Base-by-base conservation (phyloP, 495 filamentous ascomycete species). In the Lasiosphaeria ovina region DNA sequence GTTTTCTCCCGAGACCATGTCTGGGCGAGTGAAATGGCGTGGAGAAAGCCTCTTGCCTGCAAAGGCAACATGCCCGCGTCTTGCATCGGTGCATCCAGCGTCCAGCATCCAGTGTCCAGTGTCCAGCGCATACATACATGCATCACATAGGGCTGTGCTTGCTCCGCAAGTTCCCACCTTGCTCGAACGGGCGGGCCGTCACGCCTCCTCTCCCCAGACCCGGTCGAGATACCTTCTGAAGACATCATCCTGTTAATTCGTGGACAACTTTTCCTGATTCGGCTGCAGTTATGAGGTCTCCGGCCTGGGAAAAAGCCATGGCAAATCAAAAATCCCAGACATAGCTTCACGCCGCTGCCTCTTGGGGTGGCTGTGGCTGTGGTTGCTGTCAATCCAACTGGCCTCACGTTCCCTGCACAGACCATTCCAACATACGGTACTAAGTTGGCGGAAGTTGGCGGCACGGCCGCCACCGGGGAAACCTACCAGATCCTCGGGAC, bases 401-500 rank as follows among this genome's bases (percentile, higher is more conserved):
- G 14, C 8, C 38, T 42, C 38, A 9, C 8, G 3, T 42, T 14
- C 38, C 16, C 33, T 35, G 52, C 35, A 54, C 40, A 35, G 11
- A 45, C 10, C n/a, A 9, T 32, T 32, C 31, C 12, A 33, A 57
- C 9, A 40, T 44, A 44, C n/a, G 35, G 55, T 12, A n/a, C 35
- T 31, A 42, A n/a, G 7, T n/a, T 9, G n/a, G 52, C 16, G 52
- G 52, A 17, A 10, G 35, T 17, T 10, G 42, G 35, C 11, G 36
- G 44, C 12, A 47, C 12, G 6, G 44, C 6, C 44, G 6, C 44
- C 44, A 7, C 44, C 16, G 55, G 44, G 55, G 55, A 35, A 34
- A 35, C 55, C 44, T 57, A 35, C 55, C 44, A 55, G 53, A 55
- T 55, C 53, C 53, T 55, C 35, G 53, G 53, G 53, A 55, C 35